Evolutionary conservation across 371 early-diverging fungal genomes (phyloP).

Genomic region (Mortierella sp.): DNA sequence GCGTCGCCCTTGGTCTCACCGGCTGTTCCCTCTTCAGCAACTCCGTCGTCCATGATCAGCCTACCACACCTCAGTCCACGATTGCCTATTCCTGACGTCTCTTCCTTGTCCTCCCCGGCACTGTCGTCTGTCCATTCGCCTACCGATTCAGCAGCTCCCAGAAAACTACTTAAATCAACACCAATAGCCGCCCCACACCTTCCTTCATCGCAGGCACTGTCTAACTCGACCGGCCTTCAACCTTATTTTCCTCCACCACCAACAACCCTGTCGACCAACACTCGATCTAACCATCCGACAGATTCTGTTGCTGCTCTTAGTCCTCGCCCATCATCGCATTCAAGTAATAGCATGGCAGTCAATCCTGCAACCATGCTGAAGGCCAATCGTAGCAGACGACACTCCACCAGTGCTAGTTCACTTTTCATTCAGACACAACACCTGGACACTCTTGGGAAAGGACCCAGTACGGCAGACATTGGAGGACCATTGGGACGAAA

Average conservation of each 20-base stretch:
- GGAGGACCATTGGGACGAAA: not conserved
- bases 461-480: slow-evolving; percentile 33
- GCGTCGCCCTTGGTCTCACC: not conserved
- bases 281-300: not conserved
- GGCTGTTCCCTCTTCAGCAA: slow-evolving; percentile 1
- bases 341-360: not conserved
- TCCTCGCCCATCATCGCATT: not conserved
- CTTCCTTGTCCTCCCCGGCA: not conserved
- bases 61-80: slow-evolving; percentile 17
- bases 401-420: slow-evolving; percentile 26
- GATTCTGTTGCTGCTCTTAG: not conserved
- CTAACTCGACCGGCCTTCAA: slow-evolving; percentile 17
- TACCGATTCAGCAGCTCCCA: not conserved
- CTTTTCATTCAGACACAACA: slow-evolving; percentile 37
- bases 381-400: slow-evolving; percentile 26
- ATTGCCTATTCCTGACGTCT: slow-evolving; percentile 13
- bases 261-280: not conserved
- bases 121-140: slow-evolving; percentile 6
- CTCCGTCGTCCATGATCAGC: slow-evolving; percentile 18
- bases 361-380: slow-evolving; percentile 5
- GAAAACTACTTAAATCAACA: slow-evolving; percentile 3
- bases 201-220: not conserved
- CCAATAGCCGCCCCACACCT: not conserved
- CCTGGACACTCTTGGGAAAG: slow-evolving; percentile 16
- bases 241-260: slow-evolving; percentile 51